Base-by-base conservation (phyloP, 179 eudicot species). In the Amaranthus tricolor region DNA sequence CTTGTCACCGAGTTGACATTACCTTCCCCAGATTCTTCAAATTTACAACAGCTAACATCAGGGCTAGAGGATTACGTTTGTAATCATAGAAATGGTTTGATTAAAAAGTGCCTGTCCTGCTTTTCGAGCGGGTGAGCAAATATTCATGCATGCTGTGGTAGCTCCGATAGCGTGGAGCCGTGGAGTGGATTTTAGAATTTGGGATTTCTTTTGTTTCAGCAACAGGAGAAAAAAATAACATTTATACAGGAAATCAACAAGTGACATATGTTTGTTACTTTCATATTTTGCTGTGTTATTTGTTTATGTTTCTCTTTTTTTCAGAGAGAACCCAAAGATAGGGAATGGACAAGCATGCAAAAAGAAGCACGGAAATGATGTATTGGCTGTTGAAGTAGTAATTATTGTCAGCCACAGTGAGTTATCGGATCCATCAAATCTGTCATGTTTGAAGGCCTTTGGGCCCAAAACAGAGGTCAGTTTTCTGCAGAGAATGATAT, bases 401-500 rank as follows among this genome's bases (percentile, higher is more conserved):
- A 80, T 93, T 49, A 77, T 96, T 19, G 86, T 89, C 71, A 91
- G 89, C 52, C 88, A 87, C 67, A 89, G 85, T 58, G 89, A 87
- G 75, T 59, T 57, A 69, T 66, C 84, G 75, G 84, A 76, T 55
- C 69, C 85, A 63, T 21, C 85, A 16, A 60, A 66, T 78, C 66
- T 88, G 48, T 83, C 85, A 76, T 93, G 98, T 84, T 74, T 66
- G 81, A 83, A 86, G 84, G 72, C 83, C 43, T 72, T 69, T 80
- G 87, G 82, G 64, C 53, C 67, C 10, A 87, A 73, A 80, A 91
- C 99, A 73, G 92, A 96, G 98, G 99, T 91, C 60, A 56, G 83
- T 16, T 21, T 40, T 57, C 56, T 74, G 40, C 58, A 47, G 55
- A 20, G 61, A 61, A 62, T 77, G 6, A 58, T 59, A 15, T 16